Percentiles rank a stretch among this genome's conserved stretches.
Evolutionary conservation across 2,329 filamentous ascomycete genomes (phyloP).

Genomic region (Allantophomopsis cytisporea): DNA sequence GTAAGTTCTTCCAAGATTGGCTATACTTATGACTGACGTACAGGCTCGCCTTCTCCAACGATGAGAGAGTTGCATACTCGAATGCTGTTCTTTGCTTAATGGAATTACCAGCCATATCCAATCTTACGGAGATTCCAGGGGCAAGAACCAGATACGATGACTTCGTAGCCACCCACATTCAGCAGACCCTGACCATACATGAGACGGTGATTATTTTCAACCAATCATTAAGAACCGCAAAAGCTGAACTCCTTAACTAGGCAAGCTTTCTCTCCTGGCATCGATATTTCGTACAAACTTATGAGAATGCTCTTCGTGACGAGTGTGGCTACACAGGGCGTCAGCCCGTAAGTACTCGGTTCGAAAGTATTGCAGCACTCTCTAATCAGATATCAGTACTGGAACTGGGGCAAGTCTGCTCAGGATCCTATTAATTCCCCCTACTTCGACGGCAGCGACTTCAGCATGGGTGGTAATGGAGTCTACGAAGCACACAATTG

Average conservation of each 20-base stretch:
- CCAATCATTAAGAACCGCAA: too few relatives aligned
- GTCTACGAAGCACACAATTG: slow-evolving; percentile 15
- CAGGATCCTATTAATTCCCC: slow-evolving; percentile 27
- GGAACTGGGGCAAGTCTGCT: slow-evolving; percentile 20
- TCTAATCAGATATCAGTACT: slow-evolving; percentile 3
- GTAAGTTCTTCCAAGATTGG: slow-evolving; percentile 11
- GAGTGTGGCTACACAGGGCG: slow-evolving; percentile 28
- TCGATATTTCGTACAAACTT: slow-evolving; percentile 24
- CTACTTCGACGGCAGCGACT: slow-evolving; percentile 39
- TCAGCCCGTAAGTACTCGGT: slow-evolving; percentile 24
- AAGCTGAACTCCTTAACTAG: not conserved
- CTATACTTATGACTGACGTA: not conserved
- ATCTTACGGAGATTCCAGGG: slow-evolving; percentile 15
- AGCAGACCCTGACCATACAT: slow-evolving; percentile 20
- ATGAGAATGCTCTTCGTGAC: slow-evolving; percentile 24
- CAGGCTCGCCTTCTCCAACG: not conserved
- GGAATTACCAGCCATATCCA: slow-evolving; percentile 15
- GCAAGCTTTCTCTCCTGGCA: slow-evolving; percentile 28
- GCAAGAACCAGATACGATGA: slow-evolving; percentile 23
- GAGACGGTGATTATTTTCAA: slow-evolving; percentile 8
- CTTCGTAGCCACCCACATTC: slow-evolving; percentile 23
- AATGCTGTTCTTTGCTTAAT: slow-evolving; percentile 19
- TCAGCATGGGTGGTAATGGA: slow-evolving; percentile 34
- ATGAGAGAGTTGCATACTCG: slow-evolving; percentile 9
- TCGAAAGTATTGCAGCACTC: slow-evolving; percentile 9